Base-by-base conservation (phyloP, 768 basidiomycete species). In the Amanita fuliginea region DNA sequence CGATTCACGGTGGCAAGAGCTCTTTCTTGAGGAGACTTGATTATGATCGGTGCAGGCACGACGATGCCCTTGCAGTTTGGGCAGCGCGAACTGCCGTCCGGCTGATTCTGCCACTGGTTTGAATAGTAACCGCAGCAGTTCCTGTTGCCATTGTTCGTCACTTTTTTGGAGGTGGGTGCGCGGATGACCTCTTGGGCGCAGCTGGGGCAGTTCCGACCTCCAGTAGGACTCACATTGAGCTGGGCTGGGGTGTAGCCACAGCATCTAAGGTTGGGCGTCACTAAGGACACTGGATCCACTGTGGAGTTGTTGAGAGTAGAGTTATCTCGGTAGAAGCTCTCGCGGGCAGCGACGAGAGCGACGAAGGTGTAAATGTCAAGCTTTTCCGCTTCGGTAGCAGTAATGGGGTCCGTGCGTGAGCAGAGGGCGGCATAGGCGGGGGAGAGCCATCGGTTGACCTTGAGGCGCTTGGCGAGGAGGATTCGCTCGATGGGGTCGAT, bases 381-480 rank as follows among this genome's bases (percentile, higher is more conserved):
- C 39, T 41, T 41, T 21, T 41, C 39, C 8, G 39, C 39, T 41
- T 41, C 39, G 18, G 39, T 22, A 41, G 39, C 39, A 19, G 37
- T 39, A 18, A 39, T 39, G n/a, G 37, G 37, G 37, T 39, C 37
- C 37, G 37, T 21, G 37, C 37, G 37, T 39, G 18, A 39, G 37
- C 42, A 42, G 42, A 42, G 42, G 42, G 42, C 24, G 42, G 42
- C 42, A 42, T 42, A 42, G 42, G 42, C 42, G 42, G 42, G 42
- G 22, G 42, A 22, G 42, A 42, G 42, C 42, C 42, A 42, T 28
- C 42, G 42, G 42, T 42, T 42, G 42, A 42, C 22, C 42, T 42
- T 42, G 42, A 42, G 42, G 42, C 42, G 42, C 42, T 42, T 42
- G 42, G 42, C 42, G 26, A 42, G 42, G 42, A 42, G 42, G 42